phyloP scores from a whole-genome alignment of 108 stramenopile species.

The Hondaea fermentalgiana region DNA sequence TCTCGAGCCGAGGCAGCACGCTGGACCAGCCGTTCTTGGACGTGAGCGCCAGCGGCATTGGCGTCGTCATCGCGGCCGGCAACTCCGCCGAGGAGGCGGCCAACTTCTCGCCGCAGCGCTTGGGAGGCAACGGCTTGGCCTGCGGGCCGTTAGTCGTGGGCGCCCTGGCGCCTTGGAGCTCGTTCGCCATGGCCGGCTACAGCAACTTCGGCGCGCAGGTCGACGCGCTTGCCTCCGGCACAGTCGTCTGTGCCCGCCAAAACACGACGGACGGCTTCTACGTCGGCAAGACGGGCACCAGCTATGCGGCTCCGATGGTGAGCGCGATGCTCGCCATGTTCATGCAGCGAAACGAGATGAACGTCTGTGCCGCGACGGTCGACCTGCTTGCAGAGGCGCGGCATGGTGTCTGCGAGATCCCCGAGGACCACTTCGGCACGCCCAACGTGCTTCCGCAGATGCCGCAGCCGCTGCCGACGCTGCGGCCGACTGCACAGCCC shows the following conservation, averaged over 20 bases:
- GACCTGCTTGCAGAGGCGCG: not conserved
- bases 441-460: not conserved
- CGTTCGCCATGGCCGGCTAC: not conserved
- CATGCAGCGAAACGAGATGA: not conserved
- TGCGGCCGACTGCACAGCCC: too few relatives aligned
- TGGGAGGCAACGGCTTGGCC: not conserved
- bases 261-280: not conserved
- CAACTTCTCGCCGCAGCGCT: not conserved
- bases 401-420: not conserved
- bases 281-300: not conserved
- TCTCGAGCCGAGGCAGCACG: not conserved
- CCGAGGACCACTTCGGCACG: not conserved
- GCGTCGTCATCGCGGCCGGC: constrained; percentile 24
- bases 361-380: not conserved
- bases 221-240: not conserved
- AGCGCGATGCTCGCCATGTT: not conserved
- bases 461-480: too few relatives aligned
- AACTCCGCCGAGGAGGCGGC: not conserved
- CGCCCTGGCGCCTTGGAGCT: not conserved
- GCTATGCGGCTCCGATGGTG: not conserved
- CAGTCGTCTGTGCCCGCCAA: not conserved
- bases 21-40: not conserved
- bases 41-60: not conserved
- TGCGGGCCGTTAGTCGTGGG: not conserved
- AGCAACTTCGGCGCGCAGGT: not conserved